phyloP scores from a whole-genome alignment of 371 early-diverging fungal genomes.

The Syncephalastrum monosporum region DNA sequence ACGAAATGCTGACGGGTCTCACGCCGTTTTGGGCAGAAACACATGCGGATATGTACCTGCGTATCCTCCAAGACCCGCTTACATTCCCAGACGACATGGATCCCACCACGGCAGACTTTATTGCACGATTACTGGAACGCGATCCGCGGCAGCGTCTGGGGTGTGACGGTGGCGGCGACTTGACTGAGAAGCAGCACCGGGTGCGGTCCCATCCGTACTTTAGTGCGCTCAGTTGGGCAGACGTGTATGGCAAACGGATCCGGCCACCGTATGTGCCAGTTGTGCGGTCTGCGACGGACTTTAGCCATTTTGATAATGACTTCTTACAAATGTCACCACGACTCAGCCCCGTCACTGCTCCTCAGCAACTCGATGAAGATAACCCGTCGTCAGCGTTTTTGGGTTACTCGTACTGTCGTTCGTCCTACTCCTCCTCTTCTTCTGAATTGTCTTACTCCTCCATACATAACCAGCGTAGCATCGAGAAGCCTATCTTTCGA shows the following conservation, averaged over 20 bases:
- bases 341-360: conserved; percentile 2
- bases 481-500: no score
- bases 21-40: conserved; percentile 83
- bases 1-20: conserved; percentile 74
- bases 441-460: no score
- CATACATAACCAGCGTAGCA: no score
- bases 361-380: background rate
- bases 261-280: conserved; percentile 58
- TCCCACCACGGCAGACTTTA: conserved; percentile 51
- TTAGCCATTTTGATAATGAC: conserved; percentile 64
- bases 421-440: no score
- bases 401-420: no score
- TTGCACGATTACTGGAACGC: conserved; percentile 64
- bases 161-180: conserved; percentile 59
- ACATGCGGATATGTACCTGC: conserved; percentile 71
- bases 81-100: conserved; percentile 67
- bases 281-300: conserved; percentile 50
- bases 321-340: conserved; percentile 56
- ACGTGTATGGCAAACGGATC: conserved; percentile 57
- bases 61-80: conserved; percentile 71
- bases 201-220: conserved; percentile 74
- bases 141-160: conserved; percentile 67
- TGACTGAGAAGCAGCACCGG: conserved; percentile 63
- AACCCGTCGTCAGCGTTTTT: no score
- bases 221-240: conserved; percentile 62